phyloP scores from a whole-genome alignment of 768 basidiomycete genomes.

The Boletus vermiculosoides region DNA sequence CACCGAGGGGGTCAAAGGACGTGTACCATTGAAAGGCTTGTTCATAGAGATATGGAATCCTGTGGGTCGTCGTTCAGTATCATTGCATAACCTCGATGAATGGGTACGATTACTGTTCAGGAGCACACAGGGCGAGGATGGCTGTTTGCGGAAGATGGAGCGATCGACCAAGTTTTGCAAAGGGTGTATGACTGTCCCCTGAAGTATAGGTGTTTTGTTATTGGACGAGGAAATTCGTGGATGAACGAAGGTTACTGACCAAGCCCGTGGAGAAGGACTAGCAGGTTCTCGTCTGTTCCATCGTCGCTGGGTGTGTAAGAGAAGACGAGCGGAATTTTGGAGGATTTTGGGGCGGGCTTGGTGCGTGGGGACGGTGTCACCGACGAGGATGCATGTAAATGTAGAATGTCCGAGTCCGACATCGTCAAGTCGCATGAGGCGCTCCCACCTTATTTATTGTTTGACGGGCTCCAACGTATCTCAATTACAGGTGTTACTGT shows the following conservation, averaged over 20 bases:
- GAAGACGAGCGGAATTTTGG: slow-evolving; percentile 54
- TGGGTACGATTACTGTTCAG: slow-evolving; percentile 57
- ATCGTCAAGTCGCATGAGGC: slow-evolving; percentile 1
- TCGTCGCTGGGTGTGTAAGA: slow-evolving; percentile 73
- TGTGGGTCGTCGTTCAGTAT: slow-evolving; percentile 30
- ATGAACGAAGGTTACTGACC: slow-evolving; percentile 44
- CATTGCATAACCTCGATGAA: neutral
- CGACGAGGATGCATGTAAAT: slow-evolving; percentile 19
- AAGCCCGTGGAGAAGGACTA: slow-evolving; percentile 83
- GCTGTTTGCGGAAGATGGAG: slow-evolving; percentile 91
- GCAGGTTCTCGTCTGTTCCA: slow-evolving; percentile 81
- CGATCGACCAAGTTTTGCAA: slow-evolving; percentile 66
- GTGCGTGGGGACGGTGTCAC: slow-evolving; percentile 27
- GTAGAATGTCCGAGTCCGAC: slow-evolving; percentile 17
- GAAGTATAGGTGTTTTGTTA: neutral
- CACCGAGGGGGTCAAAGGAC: slow-evolving; percentile 79
- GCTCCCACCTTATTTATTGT: neutral
- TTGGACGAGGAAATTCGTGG: neutral
- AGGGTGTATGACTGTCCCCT: slow-evolving; percentile 84
- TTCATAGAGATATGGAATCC: slow-evolving; percentile 77
- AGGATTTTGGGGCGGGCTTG: slow-evolving; percentile 50
- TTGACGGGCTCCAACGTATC: neutral
- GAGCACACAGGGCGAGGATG: slow-evolving; percentile 74
- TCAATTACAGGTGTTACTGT: neutral
- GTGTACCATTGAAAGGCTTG: slow-evolving; percentile 84